Evolutionary conservation across 106 monocot genomes (phyloP), one percentile per base, ranked within the genome.

Genomic region (Allium cepa): DNA sequence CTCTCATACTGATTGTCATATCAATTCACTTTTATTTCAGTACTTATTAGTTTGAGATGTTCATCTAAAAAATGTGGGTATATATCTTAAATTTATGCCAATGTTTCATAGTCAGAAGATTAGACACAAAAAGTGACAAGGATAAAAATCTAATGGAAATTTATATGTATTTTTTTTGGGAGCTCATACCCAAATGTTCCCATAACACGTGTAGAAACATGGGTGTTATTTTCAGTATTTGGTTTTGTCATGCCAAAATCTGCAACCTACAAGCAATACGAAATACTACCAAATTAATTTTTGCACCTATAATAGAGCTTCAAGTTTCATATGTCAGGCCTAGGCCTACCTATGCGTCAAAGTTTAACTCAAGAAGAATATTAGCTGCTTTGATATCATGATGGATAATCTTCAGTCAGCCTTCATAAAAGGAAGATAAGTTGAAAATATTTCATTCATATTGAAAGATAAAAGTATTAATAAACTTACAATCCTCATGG

Each of bases 191-290:
- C 79, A 74, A 87, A 80, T 66, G 82, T 80, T 71, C 80, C 82
- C 82, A 97, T 84, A 17, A 97, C 88, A 55, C 92, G 77, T 8
- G 96, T 97, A 27, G 96, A 97, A 68, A 97, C 77, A 60, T 92
- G 92, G 4, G 96, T 86, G 28, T 84, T 70, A 27, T 78, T 73
- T 45, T 79, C 86, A 69, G 71, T 59, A 50, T 81, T 69, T 50
- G 84, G 68, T 53, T 89, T 97, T 47, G 96, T 92, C 27, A 97
- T 77, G 13, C 96, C 96, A 82, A 97, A 97, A 84, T 97, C 96
- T 47, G 92, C 81, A 80, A 97, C 92, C 96, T 97, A 78, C 55
- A 82, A 45, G 47, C 26, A 11, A 55, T 55, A 55, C 7, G 15
- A 55, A 36, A 36, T 36, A 36, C 36, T 36, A 4, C 36, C 36